These are phyloP conservation scores for Scutellaria baicalensis DNA, from an alignment of 257 asterid genomes.

Conservation along the genomic window DNA sequence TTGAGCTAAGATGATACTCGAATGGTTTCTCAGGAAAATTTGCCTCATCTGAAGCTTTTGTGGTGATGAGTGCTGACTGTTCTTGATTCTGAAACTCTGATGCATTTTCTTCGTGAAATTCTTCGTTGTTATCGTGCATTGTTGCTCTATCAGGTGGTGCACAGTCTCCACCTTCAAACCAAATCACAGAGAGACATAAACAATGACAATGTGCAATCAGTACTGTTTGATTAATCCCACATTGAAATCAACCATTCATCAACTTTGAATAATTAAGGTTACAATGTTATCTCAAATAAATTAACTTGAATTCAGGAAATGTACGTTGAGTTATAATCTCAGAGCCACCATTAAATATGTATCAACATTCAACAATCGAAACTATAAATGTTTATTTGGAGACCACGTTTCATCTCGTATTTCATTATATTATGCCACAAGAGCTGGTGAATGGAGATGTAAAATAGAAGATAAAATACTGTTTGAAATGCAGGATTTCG, in stretches of 20 bases:
- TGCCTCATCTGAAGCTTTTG: neutral
- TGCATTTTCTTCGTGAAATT: neutral
- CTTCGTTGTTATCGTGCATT: neutral
- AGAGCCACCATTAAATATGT: neutral
- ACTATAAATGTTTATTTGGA: no score
- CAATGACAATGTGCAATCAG: neutral
- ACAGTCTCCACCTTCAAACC: slow-evolving; percentile 19
- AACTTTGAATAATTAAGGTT: neutral
- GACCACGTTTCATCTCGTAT: no score
- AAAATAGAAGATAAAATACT: neutral
- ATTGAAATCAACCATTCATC: neutral
- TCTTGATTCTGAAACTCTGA: neutral
- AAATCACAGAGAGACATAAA: neutral
- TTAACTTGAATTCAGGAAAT: neutral
- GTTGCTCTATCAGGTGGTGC: neutral
- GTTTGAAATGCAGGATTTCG: neutral
- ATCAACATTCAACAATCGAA: neutral
- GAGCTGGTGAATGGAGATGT: neutral
- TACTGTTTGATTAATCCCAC: neutral
- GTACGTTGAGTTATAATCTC: neutral
- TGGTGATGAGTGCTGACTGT: slow-evolving; percentile 12
- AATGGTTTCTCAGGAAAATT: slow-evolving; percentile 11
- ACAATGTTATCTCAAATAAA: no score
- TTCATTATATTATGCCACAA: no score
- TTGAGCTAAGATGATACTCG: slow-evolving; percentile 7